phyloP scores from a whole-genome alignment of 2,329 filamentous ascomycete genomes.

The Dryadomyces quercivorus region DNA sequence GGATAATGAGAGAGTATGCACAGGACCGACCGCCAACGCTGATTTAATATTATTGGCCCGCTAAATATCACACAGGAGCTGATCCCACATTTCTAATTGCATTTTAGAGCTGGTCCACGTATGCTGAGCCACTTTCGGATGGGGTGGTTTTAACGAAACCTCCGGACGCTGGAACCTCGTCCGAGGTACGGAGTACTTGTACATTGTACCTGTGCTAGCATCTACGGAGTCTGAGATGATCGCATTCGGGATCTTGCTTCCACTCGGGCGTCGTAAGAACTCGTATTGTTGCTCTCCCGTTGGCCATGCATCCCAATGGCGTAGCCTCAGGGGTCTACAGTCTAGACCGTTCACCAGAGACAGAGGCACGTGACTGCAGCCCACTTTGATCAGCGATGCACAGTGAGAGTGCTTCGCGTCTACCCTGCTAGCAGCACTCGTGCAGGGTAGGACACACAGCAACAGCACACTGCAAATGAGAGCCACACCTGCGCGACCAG shows the following conservation, averaged over 20 bases:
- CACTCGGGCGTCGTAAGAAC: background rate
- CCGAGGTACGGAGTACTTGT: no score
- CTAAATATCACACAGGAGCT: background rate
- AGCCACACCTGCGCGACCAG: background rate
- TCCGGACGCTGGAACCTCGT: no score
- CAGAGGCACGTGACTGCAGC: background rate
- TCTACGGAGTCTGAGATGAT: background rate
- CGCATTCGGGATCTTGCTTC: background rate
- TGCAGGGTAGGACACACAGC: no score
- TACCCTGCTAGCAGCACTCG: no score
- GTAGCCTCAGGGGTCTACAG: background rate
- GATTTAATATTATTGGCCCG: background rate
- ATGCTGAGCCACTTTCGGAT: background rate
- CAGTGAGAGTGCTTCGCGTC: background rate
- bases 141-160: no score
- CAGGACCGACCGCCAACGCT: no score
- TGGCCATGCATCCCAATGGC: no score
- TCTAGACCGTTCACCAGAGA: background rate
- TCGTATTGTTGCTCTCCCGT: background rate
- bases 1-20: background rate
- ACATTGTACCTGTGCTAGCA: no score
- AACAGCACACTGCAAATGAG: constrained; percentile 2
- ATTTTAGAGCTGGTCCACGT: background rate
- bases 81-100: background rate
- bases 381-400: no score